Conservation (phyloP, 2,329 filamentous ascomycete species). For the Akanthomyces dipterigenus region DNA sequence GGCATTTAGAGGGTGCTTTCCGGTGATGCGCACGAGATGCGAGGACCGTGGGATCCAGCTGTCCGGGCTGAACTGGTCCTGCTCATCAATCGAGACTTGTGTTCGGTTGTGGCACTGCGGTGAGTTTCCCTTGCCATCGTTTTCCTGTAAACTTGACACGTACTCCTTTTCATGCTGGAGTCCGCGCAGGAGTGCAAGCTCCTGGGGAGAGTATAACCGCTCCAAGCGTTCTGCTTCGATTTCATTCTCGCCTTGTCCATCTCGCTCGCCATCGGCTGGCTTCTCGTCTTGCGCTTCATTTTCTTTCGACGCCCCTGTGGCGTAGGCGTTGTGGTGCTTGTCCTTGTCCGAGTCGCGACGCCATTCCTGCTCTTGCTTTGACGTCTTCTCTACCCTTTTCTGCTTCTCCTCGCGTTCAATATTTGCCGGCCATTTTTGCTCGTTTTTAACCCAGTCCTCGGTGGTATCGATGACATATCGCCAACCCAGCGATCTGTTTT, state of each 20-base stretch:
- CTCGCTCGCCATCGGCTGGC: conserved; percentile 7
- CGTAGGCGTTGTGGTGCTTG: conserved; percentile 19
- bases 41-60: conserved; percentile 45
- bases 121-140: conserved; percentile 25
- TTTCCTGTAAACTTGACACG: conserved; percentile 31
- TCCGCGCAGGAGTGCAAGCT: conserved; percentile 34
- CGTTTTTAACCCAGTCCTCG: conserved; percentile 42
- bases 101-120: conserved; percentile 17
- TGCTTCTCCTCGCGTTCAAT: conserved; percentile 19
- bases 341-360: conserved; percentile 16
- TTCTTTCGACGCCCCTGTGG: conserved; percentile 7
- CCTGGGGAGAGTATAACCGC: conserved; percentile 29
- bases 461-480: conserved; percentile 41
- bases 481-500: conserved; percentile 40
- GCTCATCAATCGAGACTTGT: conserved; percentile 35
- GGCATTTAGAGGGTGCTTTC: conserved; percentile 46
- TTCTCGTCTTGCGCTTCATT: conserved; percentile 13
- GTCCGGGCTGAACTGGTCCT: conserved; percentile 45
- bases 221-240: not conserved
- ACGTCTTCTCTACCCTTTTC: conserved; percentile 15
- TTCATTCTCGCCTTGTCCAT: not conserved
- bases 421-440: conserved; percentile 43
- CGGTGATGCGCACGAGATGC: conserved; percentile 42
- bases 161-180: conserved; percentile 38
- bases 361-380: conserved; percentile 17